Evolutionary conservation across 2,329 filamentous ascomycete genomes (phyloP), one percentile per base, ranked within the genome.

Genomic region (Diplocarpon rosae): DNA sequence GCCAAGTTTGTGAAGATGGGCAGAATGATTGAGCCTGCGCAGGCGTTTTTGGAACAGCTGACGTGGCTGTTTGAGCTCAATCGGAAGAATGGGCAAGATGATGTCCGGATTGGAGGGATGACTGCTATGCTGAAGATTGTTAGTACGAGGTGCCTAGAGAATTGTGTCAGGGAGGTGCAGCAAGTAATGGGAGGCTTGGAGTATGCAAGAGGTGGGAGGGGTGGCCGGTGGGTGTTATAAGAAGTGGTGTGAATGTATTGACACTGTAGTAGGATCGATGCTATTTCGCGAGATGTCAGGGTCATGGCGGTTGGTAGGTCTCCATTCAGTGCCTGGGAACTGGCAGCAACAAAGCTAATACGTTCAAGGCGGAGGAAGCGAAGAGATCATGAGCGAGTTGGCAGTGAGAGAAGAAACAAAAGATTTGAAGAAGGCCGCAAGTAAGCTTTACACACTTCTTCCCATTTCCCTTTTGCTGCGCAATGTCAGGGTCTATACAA

Each of bases 11-110:
- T 72, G n/a, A 75, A 70, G 30, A 67, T 80, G 40, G 75, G 73
- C 0, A 65, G 73, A 10, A 68, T 73, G 51, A 70, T 81, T n/a
- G 77, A 80, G 51, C 71, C 72, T 0, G 72, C 76, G 37, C 76
- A 73, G 61, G 73, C 76, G 0, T 80, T 76, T 63, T 59, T 80
- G 46, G 77, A 81, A 53, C 75, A 80, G 56, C 62, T 80, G 2
- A 74, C 72, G 5, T 75, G 55, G 56, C 29, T 60, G 37, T 55
- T 60, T 39, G 57, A 60, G 37, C 8, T 52, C 5, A 49, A 34
- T 48, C 32, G 53, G 30, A 53, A 53, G 33, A 45, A 27, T 32
- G 48, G 49, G 43, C 20, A 44, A 44, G 45, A 63, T 40, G 58
- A 63, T 30, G 59, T 67, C 10, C 66, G 69, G 32, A 66, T 74